Evolutionary conservation across 345 rosid species (phyloP).

Genomic region (Gynandropsis gynandra): DNA sequence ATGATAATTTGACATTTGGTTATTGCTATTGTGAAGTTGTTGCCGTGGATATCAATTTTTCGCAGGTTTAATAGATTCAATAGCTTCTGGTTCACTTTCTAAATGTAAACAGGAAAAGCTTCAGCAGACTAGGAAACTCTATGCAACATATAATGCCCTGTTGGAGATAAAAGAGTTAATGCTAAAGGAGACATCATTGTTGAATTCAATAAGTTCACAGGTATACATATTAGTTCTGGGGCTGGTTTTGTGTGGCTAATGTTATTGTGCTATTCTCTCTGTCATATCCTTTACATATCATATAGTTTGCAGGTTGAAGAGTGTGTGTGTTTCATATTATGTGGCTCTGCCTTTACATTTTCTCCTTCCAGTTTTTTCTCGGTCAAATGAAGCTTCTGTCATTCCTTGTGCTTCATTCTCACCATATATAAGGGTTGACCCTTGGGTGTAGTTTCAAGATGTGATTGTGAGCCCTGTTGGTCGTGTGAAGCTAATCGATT

Average conservation of each 20-base stretch:
- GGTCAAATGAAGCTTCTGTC: background rate
- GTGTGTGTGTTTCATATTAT: slow-evolving; percentile 1
- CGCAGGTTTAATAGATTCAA: slow-evolving; percentile 6
- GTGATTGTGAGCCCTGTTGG: slow-evolving; percentile 59
- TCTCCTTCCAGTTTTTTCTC: slow-evolving; percentile 3
- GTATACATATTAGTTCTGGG: slow-evolving; percentile 27
- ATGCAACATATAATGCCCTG: slow-evolving; percentile 78
- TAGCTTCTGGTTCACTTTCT: slow-evolving; percentile 16
- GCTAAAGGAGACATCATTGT: slow-evolving; percentile 76
- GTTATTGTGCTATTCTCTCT: background rate
- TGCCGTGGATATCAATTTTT: background rate
- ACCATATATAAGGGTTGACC: background rate
- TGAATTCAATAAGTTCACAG: slow-evolving; percentile 80
- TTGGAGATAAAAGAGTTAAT: slow-evolving; percentile 75
- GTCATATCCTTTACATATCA: background rate
- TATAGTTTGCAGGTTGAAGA: background rate
- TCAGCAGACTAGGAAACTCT: slow-evolving; percentile 66
- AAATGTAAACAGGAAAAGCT: slow-evolving; percentile 49
- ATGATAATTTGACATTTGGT: slow-evolving; percentile 5
- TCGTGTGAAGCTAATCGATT: slow-evolving; percentile 56
- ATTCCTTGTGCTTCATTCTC: background rate
- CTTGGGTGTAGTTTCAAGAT: slow-evolving; percentile 56
- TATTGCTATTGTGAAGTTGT: slow-evolving; percentile 12
- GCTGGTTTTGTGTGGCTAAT: slow-evolving; percentile 1
- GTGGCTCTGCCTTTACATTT: slow-evolving; percentile 6